phyloP scores from a whole-genome alignment of 1,284 basidiomycete species.

The Spongispora temasekensis region DNA sequence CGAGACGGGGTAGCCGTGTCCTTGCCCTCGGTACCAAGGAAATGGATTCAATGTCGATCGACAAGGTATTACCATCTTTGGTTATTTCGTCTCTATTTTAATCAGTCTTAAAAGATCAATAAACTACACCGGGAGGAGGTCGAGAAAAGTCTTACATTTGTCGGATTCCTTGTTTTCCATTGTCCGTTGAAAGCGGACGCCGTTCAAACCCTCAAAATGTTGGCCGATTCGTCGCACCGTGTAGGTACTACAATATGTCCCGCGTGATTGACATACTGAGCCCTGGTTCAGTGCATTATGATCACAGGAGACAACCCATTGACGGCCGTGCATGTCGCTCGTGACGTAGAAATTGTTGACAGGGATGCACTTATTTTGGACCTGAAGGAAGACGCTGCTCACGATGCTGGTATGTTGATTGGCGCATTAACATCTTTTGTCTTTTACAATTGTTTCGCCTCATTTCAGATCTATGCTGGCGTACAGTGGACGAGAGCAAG shows the following conservation, averaged over 20 bases:
- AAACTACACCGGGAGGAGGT: slow-evolving; percentile 78
- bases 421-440: not conserved
- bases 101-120: slow-evolving; percentile 63
- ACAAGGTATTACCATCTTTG: slow-evolving; percentile 54
- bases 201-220: slow-evolving; percentile 85
- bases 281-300: slow-evolving; percentile 81
- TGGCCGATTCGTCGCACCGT: slow-evolving; percentile 91
- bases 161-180: slow-evolving; percentile 94
- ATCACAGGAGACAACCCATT: slow-evolving; percentile 97
- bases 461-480: slow-evolving; percentile 79
- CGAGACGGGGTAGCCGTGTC: slow-evolving; percentile 87
- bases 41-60: slow-evolving; percentile 63
- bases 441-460: not conserved
- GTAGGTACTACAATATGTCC: slow-evolving; percentile 51
- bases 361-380: slow-evolving; percentile 91
- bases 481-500: slow-evolving; percentile 87
- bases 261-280: not conserved
- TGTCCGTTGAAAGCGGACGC: slow-evolving; percentile 96
- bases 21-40: slow-evolving; percentile 87
- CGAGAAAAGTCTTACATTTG: slow-evolving; percentile 78
- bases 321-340: slow-evolving; percentile 92
- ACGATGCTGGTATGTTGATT: slow-evolving; percentile 58
- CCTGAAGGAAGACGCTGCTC: slow-evolving; percentile 75
- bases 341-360: slow-evolving; percentile 94
- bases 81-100: not conserved